Conservation (phyloP, 176 grass and related monocot genomes). For the Ampelocalamus luodianensis region DNA sequence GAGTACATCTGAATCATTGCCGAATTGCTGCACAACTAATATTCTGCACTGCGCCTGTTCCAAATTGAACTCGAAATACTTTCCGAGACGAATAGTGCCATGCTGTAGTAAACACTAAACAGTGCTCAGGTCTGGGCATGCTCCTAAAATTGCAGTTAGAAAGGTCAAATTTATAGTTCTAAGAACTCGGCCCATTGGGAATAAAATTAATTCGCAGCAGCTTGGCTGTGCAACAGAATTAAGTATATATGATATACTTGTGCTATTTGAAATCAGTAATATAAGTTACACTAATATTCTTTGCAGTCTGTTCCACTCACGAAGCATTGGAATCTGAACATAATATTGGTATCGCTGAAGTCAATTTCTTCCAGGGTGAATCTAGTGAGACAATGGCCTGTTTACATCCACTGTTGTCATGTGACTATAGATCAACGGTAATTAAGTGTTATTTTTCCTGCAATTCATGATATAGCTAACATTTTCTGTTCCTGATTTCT, state of each 20-base stretch:
- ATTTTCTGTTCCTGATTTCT: not conserved
- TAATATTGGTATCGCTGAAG: slow-evolving; percentile 2
- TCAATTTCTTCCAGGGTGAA: not conserved
- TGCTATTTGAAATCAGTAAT: not conserved
- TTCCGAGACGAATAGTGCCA: not conserved
- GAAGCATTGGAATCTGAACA: slow-evolving; percentile 22
- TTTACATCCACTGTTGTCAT: slow-evolving; percentile 32
- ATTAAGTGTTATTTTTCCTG: not conserved
- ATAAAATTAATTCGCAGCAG: not conserved
- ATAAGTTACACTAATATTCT: not conserved
- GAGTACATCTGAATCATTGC: not conserved
- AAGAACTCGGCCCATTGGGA: not conserved
- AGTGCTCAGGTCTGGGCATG: not conserved
- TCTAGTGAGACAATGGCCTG: slow-evolving; percentile 19
- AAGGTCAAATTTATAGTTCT: too few relatives aligned
- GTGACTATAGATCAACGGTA: slow-evolving; percentile 28
- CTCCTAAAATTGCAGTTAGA: not conserved
- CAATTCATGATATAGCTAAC: not conserved
- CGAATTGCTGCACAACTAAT: not conserved
- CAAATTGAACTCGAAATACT: not conserved
- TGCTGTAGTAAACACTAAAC: not conserved
- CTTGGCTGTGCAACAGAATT: not conserved
- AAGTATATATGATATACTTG: not conserved
- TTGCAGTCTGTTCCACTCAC: slow-evolving; percentile 18
- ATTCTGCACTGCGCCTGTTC: not conserved